Evolutionary conservation across 176 grass and related monocot genomes (phyloP).

Genomic region (Carex pumila): DNA sequence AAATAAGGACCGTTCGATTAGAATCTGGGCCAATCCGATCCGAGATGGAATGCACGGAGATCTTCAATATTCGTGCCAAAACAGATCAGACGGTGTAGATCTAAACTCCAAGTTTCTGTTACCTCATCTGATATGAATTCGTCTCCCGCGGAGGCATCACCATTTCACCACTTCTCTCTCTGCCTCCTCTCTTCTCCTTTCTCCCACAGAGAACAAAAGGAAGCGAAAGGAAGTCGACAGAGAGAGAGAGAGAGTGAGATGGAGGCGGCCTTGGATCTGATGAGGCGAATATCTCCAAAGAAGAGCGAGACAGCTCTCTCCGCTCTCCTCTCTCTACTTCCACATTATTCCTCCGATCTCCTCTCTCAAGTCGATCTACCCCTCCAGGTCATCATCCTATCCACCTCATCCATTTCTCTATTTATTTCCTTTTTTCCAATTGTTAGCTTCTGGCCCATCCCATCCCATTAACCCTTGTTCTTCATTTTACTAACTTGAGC

Average conservation of each 20-base stretch:
- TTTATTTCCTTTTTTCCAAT: not conserved
- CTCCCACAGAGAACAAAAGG: not conserved
- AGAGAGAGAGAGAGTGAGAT: conserved; percentile 22
- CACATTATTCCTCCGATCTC: conserved; percentile 92
- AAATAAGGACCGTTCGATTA: no score
- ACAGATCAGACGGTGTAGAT: no score
- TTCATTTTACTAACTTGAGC: conserved; percentile 1
- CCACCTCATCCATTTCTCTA: not conserved
- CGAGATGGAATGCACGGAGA: no score
- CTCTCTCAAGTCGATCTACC: conserved; percentile 98
- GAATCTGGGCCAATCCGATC: no score
- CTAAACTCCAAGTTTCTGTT: no score
- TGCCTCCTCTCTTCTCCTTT: not conserved
- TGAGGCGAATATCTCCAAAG: conserved; percentile 88
- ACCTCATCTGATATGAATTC: no score
- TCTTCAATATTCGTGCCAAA: no score
- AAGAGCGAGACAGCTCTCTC: conserved; percentile 85
- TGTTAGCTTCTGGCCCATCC: not conserved
- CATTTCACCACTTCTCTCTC: not conserved
- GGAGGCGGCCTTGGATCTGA: conserved; percentile 97
- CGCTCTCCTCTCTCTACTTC: conserved; percentile 79
- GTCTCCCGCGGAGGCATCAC: not conserved
- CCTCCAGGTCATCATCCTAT: conserved; percentile 50
- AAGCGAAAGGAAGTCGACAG: not conserved
- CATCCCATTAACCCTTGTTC: not conserved